These are phyloP conservation scores for Russula virescens DNA, from an alignment of 768 basidiomycete genomes.

Conservation along the genomic window DNA sequence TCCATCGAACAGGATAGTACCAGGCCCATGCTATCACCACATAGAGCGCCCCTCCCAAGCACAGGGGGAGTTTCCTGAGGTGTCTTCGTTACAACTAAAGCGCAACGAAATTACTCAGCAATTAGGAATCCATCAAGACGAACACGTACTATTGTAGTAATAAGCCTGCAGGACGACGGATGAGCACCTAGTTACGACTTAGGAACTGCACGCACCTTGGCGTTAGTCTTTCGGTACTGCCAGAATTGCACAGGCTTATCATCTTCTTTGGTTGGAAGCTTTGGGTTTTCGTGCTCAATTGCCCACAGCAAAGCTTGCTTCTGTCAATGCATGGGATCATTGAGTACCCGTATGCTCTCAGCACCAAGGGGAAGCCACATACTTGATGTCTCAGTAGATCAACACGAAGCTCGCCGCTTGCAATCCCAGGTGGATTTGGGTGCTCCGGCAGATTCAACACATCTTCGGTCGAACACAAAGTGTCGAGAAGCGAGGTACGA, in stretches of 20 bases:
- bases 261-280: slow-evolving; percentile 54
- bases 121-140: neutral
- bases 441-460: slow-evolving; percentile 65
- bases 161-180: slow-evolving; percentile 38
- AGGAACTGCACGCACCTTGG: slow-evolving; percentile 41
- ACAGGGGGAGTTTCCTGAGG: slow-evolving; percentile 59
- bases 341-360: neutral
- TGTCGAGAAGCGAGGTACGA: slow-evolving; percentile 64
- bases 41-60: slow-evolving; percentile 80
- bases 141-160: slow-evolving; percentile 58
- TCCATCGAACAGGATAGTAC: slow-evolving; percentile 32
- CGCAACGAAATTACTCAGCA: neutral
- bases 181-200: neutral
- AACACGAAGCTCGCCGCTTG: slow-evolving; percentile 59
- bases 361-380: neutral
- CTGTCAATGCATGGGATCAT: slow-evolving; percentile 34
- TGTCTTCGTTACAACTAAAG: slow-evolving; percentile 71
- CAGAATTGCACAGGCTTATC: slow-evolving; percentile 88
- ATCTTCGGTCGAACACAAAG: slow-evolving; percentile 62
- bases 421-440: slow-evolving; percentile 64
- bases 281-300: slow-evolving; percentile 72
- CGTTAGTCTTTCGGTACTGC: slow-evolving; percentile 55
- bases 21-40: slow-evolving; percentile 86
- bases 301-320: slow-evolving; percentile 86
- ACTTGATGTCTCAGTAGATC: slow-evolving; percentile 84